Conservation (phyloP, 768 basidiomycete genomes). For the Phylloporus scabripes region DNA sequence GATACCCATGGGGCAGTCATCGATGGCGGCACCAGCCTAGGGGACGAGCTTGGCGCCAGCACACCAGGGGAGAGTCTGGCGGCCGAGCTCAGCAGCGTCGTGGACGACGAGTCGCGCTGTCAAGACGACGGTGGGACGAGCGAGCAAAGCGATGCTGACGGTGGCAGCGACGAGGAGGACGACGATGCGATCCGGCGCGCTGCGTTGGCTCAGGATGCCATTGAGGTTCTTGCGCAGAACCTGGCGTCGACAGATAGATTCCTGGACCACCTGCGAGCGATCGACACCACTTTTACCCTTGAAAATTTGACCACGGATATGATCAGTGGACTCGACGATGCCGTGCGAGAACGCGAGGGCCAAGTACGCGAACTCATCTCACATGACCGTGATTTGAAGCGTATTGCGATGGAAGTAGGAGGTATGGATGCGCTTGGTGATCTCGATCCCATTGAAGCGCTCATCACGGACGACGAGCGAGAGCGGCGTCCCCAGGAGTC, state of each 20-base stretch:
- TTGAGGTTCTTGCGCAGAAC: slow-evolving; percentile 67
- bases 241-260: slow-evolving; percentile 75
- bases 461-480: slow-evolving; percentile 26
- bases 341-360: slow-evolving; percentile 68
- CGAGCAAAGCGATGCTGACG: slow-evolving; percentile 9
- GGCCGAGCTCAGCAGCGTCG: slow-evolving; percentile 19
- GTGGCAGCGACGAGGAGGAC: slow-evolving; percentile 23
- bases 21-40: slow-evolving; percentile 34
- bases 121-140: slow-evolving; percentile 12
- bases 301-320: slow-evolving; percentile 72
- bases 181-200: slow-evolving; percentile 24
- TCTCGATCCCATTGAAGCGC: slow-evolving; percentile 58
- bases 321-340: slow-evolving; percentile 72
- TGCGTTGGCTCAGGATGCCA: slow-evolving; percentile 47
- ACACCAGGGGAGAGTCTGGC: slow-evolving; percentile 18
- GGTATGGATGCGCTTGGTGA: slow-evolving; percentile 67
- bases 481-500: slow-evolving; percentile 26
- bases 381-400: slow-evolving; percentile 74
- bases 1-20: slow-evolving; percentile 28
- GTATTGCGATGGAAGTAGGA: slow-evolving; percentile 71
- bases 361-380: slow-evolving; percentile 76
- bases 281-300: slow-evolving; percentile 51
- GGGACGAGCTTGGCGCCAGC: slow-evolving; percentile 35
- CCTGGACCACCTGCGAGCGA: slow-evolving; percentile 60
- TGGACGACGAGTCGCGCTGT: slow-evolving; percentile 14